phyloP scores from a whole-genome alignment of 2,329 filamentous ascomycete species.

The Xylariomycetidae sp. region DNA sequence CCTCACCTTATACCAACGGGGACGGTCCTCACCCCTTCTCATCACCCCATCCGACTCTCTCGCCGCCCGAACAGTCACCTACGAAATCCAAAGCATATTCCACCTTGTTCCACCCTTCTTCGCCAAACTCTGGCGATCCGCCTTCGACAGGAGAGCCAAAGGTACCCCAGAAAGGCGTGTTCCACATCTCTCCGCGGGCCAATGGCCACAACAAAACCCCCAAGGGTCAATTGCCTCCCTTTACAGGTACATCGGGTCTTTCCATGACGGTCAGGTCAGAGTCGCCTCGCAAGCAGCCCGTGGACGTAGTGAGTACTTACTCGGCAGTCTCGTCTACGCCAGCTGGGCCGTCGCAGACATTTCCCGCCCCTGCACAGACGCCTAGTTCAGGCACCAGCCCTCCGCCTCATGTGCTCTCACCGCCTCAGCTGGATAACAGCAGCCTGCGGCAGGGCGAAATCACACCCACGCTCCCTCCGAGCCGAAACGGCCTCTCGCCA shows the following conservation, averaged over 20 bases:
- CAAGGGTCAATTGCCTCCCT: constrained; percentile 15
- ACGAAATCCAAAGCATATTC: constrained; percentile 34
- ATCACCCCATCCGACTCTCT: constrained; percentile 36
- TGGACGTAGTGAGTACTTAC: constrained; percentile 16
- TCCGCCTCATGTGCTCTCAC: constrained; percentile 18
- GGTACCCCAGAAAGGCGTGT: constrained; percentile 26
- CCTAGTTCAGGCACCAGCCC: constrained; percentile 13
- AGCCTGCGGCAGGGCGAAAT: constrained; percentile 19
- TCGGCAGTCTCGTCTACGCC: constrained; percentile 20
- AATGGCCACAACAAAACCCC: constrained; percentile 15
- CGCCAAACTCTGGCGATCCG: constrained; percentile 14
- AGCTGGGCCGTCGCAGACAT: constrained; percentile 17
- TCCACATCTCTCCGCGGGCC: constrained; percentile 21
- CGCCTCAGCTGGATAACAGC: constrained; percentile 30
- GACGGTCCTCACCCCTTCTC: constrained; percentile 34
- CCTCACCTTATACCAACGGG: constrained; percentile 24
- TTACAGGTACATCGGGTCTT: constrained; percentile 13
- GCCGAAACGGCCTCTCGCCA: constrained; percentile 43
- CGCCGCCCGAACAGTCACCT: constrained; percentile 34
- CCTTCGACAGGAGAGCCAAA: constrained; percentile 13
- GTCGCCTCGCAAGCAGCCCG: constrained; percentile 22
- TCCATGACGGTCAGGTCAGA: constrained; percentile 18
- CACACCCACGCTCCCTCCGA: constrained; percentile 36
- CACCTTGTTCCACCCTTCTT: constrained; percentile 29
- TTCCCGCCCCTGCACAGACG: constrained; percentile 15